Evolutionary conservation across 352 stramenopile species (phyloP).

Genomic region (Pythium phragmiticola): DNA sequence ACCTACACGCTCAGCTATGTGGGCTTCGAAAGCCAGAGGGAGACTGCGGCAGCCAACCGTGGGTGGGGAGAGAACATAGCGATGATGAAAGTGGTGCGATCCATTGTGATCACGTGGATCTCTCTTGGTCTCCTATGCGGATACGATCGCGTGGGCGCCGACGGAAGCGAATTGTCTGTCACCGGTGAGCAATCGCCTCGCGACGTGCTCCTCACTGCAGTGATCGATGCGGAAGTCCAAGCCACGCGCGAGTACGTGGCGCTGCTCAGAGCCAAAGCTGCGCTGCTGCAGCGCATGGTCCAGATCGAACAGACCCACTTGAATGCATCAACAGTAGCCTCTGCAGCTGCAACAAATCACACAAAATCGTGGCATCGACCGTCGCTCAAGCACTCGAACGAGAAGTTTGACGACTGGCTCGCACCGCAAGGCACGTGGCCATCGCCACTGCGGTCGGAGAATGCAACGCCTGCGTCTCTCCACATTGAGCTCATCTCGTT

Average conservation of each 20-base stretch:
- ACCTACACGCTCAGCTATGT: no score
- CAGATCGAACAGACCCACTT: constrained; percentile 4
- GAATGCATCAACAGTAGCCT: not conserved
- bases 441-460: not conserved
- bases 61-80: not conserved
- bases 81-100: not conserved
- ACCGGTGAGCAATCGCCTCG: not conserved
- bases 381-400: constrained; percentile 2
- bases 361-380: constrained; percentile 8
- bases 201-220: not conserved
- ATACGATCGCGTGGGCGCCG: not conserved
- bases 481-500: constrained; percentile 28
- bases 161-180: not conserved
- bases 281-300: constrained; percentile 11
- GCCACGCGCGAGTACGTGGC: constrained; percentile 11
- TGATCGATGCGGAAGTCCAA: constrained; percentile 23
- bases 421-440: constrained; percentile 13
- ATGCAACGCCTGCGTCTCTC: not conserved
- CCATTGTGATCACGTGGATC: not conserved
- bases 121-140: not conserved
- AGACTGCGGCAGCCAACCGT: not conserved
- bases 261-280: constrained; percentile 9
- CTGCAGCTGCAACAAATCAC: not conserved
- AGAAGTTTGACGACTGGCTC: constrained; percentile 25
- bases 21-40: not conserved